Evolutionary conservation across 2,329 filamentous ascomycete genomes (phyloP), one percentile per base, ranked within the genome.

Genomic region (Alternaria arbusti): DNA sequence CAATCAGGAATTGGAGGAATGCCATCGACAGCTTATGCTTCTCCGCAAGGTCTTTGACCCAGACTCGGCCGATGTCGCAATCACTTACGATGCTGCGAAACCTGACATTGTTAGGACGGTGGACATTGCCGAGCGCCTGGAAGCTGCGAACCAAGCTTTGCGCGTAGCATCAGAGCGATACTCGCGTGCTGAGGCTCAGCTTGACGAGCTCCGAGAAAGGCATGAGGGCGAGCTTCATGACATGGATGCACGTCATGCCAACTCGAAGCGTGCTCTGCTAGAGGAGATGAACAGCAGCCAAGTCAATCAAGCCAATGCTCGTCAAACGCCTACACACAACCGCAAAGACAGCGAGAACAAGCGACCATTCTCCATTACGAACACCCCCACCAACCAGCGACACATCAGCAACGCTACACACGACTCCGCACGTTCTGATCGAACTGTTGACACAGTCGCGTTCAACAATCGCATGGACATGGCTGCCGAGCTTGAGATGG

Each of bases 381-480:
- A 92, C 3, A 97, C 94, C 0, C 93, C 95, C 3, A 91, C 89
- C 20, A 80, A 82, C 68, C 90, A 92, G 57, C 89, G 90, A 63
- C 87, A 90, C 67, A 87, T 89, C 57, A 86, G 88, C 70, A 89
- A 89, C 68, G 88, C 90, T 40, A 85, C 87, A 47, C 86, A 90
- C 66, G 92, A 96, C 74, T 97, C 94, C 36, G 89, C 88, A 61
- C 89, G 91, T 44, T 97, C 94, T 3, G 95, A 98, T 76, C 88
- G 89, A 60, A 97, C 93, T 1, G 88, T 91, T 23, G 95, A 97
- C 78, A 91, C 93, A 15, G 84, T 94, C 45, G 90, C 90, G 69
- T 93, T 93, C 81, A 95, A 96, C 82, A 93, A 91, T 74, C 90
- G 91, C 43, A 95, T 96, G 90, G 95, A 98, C 76, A 84, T 97